A percentile compares a stretch with the other conserved stretches of the same genome.
Evolutionary conservation across 2,329 filamentous ascomycete species (phyloP).

Genomic region (Dothistroma pini): DNA sequence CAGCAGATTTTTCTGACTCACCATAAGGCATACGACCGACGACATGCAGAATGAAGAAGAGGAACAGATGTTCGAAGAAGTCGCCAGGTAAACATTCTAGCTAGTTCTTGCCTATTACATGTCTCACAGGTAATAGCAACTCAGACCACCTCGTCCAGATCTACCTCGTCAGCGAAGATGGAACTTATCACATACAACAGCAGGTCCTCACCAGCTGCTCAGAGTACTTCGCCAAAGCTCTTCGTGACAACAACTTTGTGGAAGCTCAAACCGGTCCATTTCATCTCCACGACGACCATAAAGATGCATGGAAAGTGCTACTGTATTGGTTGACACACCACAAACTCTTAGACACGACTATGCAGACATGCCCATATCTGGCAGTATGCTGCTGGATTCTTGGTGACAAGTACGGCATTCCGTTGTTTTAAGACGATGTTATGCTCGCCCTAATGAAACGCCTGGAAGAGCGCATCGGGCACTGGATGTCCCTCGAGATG

Average conservation of each 20-base stretch:
- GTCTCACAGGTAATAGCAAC: neutral
- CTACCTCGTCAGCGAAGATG: neutral
- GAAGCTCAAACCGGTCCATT: neutral
- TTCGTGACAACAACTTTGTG: neutral
- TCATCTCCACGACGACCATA: constrained; percentile 3
- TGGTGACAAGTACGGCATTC: constrained; percentile 9
- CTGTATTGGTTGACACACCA: constrained; percentile 6
- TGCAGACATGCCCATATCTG: neutral
- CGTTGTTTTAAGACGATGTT: neutral
- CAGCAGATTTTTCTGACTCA: too few relatives aligned
- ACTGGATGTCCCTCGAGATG: neutral
- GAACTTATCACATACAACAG: neutral
- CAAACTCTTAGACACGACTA: neutral
- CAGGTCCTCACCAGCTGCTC: neutral
- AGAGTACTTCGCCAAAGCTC: neutral
- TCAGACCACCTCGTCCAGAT: neutral
- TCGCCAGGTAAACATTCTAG: neutral
- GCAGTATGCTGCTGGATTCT: constrained; percentile 1
- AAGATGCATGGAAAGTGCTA: constrained; percentile 3
- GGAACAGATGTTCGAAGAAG: neutral
- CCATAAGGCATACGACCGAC: too few relatives aligned
- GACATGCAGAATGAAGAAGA: too few relatives aligned
- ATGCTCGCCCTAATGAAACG: neutral
- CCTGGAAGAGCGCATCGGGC: neutral
- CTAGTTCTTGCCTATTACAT: too few relatives aligned